Conservation (phyloP, 1,284 basidiomycete genomes). For the Ceratobasidium theobromae region DNA sequence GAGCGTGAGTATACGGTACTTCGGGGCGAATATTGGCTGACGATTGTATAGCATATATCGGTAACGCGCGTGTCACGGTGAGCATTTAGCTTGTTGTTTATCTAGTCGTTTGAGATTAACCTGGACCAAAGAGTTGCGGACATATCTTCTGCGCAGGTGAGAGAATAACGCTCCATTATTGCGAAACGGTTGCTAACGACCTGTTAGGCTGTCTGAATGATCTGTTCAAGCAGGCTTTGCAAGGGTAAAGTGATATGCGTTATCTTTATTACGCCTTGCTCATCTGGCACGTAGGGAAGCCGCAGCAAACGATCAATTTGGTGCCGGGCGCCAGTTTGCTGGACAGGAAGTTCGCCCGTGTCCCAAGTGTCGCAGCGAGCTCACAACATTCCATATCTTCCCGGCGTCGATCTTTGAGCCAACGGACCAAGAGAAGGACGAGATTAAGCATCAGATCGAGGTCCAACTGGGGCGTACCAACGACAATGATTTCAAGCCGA, state of each 20-base stretch:
- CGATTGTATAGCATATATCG: conserved; percentile 49
- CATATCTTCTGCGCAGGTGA: conserved; percentile 54
- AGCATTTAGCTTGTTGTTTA: background rate
- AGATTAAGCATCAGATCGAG: conserved; percentile 26
- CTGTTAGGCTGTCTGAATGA: conserved; percentile 55
- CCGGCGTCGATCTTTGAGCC: conserved; percentile 59
- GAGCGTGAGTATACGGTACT: conserved; percentile 32
- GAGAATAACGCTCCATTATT: conserved; percentile 31
- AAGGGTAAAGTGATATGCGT: conserved; percentile 10
- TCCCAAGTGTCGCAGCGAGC: conserved; percentile 54
- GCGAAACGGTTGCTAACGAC: background rate
- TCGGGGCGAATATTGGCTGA: conserved; percentile 6
- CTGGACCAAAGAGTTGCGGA: conserved; percentile 45
- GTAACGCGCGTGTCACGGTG: conserved; percentile 54
- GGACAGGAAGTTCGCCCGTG: conserved; percentile 52
- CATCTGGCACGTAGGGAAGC: conserved; percentile 44
- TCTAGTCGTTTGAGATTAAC: background rate
- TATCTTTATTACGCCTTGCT: conserved; percentile 54
- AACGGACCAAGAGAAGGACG: conserved; percentile 48
- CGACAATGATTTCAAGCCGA: background rate
- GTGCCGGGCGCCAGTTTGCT: background rate
- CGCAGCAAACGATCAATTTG: conserved; percentile 53
- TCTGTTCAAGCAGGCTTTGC: conserved; percentile 49
- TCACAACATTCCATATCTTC: conserved; percentile 54
- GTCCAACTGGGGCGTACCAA: background rate